phyloP scores from a whole-genome alignment of 139 green algal genomes.

The Chlorella sp. region DNA sequence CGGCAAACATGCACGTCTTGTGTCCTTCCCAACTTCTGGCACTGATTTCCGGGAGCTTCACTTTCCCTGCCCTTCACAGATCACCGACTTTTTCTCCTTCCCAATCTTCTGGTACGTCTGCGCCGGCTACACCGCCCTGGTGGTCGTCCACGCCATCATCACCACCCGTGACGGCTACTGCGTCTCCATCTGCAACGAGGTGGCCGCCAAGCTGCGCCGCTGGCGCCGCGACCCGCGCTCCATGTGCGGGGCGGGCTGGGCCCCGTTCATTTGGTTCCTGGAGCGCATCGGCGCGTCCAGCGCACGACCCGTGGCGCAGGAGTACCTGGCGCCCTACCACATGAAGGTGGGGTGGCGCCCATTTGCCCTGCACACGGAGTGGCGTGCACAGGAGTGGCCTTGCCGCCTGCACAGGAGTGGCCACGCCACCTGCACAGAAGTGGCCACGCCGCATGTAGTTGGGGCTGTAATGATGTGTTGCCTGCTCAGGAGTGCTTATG shows the following conservation, averaged over 20 bases:
- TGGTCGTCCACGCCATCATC: slow-evolving; percentile 46
- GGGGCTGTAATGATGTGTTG: no score
- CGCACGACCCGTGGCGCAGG: slow-evolving; percentile 35
- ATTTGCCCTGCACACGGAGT: no score
- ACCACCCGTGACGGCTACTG: slow-evolving; percentile 53
- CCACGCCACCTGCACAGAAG: no score
- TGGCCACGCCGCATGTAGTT: no score
- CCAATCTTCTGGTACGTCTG: slow-evolving; percentile 48
- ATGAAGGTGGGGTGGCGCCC: slow-evolving; percentile 27
- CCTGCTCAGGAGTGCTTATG: no score
- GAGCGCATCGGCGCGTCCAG: slow-evolving; percentile 45
- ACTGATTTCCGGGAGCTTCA: no score
- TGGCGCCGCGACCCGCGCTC: background rate
- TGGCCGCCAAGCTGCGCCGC: slow-evolving; percentile 32
- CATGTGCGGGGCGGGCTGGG: slow-evolving; percentile 27
- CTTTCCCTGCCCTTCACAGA: background rate
- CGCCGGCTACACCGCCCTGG: slow-evolving; percentile 47
- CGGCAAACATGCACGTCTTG: no score
- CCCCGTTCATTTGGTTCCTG: slow-evolving; percentile 46
- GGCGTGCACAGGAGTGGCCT: no score
- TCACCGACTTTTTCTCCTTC: slow-evolving; percentile 29
- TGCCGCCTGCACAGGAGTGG: no score
- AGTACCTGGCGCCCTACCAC: slow-evolving; percentile 49
- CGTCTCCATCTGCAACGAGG: slow-evolving; percentile 47
- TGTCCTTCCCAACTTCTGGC: no score